Evolutionary conservation across 768 basidiomycete species (phyloP).

Genomic region (Termitomyces sp.): DNA sequence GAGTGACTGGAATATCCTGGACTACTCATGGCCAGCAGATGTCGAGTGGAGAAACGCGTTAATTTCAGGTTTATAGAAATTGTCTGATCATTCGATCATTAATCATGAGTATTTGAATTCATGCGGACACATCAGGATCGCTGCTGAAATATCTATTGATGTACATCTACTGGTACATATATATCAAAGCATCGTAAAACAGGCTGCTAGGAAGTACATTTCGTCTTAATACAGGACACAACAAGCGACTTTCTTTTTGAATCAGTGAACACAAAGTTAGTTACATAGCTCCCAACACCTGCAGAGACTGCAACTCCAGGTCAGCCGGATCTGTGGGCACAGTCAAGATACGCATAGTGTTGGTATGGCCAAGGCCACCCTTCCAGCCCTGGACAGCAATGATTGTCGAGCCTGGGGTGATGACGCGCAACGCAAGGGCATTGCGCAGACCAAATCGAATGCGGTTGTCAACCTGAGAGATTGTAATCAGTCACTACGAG

Average conservation of each 20-base stretch:
- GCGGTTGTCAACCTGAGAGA: slow-evolving; percentile 75
- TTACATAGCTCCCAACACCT: slow-evolving; percentile 22
- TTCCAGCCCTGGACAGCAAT: slow-evolving; percentile 99
- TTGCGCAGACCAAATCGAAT: slow-evolving; percentile 85
- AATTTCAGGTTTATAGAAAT: not conserved
- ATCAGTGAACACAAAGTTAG: slow-evolving; percentile 2
- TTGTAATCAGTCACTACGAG: slow-evolving; percentile 10
- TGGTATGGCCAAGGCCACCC: slow-evolving; percentile 94
- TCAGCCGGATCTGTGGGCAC: slow-evolving; percentile 83
- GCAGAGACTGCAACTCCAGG: slow-evolving; percentile 65
- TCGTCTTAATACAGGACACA: not conserved
- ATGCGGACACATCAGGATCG: not conserved
- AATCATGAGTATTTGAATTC: not conserved
- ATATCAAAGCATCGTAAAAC: not conserved
- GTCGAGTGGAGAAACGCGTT: not conserved
- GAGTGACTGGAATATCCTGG: slow-evolving; percentile 1
- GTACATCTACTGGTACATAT: slow-evolving; percentile 1
- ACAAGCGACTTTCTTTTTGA: not conserved
- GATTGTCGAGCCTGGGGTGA: slow-evolving; percentile 85
- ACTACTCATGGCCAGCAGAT: slow-evolving; percentile 7
- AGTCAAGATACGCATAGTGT: slow-evolving; percentile 80
- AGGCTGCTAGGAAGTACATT: not conserved
- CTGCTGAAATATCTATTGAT: not conserved
- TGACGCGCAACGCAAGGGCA: slow-evolving; percentile 80
- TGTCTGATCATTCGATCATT: not conserved